Conservation (phyloP, 176 grass and related monocot species). For the Bonia amplexicaulis region DNA sequence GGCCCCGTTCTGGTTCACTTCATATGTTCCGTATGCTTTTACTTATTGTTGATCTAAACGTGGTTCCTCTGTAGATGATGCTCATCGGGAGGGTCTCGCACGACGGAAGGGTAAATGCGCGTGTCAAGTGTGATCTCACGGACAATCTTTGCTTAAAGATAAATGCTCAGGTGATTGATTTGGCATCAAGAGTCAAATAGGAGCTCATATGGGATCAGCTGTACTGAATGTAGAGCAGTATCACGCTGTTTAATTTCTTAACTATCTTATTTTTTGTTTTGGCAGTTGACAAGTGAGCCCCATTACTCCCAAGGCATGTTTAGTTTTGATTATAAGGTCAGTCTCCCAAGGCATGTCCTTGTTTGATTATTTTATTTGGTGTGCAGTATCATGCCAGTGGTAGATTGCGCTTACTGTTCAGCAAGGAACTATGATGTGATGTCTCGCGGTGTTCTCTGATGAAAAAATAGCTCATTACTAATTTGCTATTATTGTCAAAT, state of each 20-base stretch:
- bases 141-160: constrained; percentile 49
- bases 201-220: not conserved
- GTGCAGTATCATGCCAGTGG: not conserved
- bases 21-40: not conserved
- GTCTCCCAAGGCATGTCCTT: constrained; percentile 9
- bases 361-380: not conserved
- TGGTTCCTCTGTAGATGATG: constrained; percentile 45
- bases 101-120: constrained; percentile 49
- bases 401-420: not conserved
- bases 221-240: not conserved
- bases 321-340: constrained; percentile 68
- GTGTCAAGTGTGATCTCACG: constrained; percentile 53
- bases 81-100: constrained; percentile 53
- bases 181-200: not conserved
- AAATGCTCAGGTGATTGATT: constrained; percentile 59
- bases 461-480: not conserved
- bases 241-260: not conserved
- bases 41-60: not conserved
- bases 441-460: not conserved
- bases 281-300: constrained; percentile 66
- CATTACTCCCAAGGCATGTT: constrained; percentile 59
- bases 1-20: not conserved
- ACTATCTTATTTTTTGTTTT: constrained; percentile 21
- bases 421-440: not conserved
- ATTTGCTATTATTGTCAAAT: not conserved